Conservation (phyloP, 2,329 filamentous ascomycete species). For the Metarhizium rileyi region DNA sequence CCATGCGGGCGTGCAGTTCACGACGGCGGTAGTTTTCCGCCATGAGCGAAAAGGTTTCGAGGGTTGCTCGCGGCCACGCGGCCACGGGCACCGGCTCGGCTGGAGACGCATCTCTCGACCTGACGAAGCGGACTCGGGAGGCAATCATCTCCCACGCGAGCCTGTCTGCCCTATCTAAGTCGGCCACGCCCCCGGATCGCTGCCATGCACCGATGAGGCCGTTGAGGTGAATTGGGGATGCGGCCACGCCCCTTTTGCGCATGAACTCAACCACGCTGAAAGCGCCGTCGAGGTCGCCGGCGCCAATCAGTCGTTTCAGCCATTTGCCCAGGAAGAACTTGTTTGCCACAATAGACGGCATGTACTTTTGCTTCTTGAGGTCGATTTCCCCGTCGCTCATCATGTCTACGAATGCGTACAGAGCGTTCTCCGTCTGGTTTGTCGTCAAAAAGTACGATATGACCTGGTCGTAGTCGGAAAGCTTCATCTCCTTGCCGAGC, state of each 20-base stretch:
- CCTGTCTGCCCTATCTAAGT: constrained; percentile 52
- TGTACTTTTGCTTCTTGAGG: constrained; percentile 30
- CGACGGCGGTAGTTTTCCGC: constrained; percentile 62
- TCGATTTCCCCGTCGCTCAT: constrained; percentile 55
- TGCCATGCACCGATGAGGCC: constrained; percentile 73
- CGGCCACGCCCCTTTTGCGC: constrained; percentile 56
- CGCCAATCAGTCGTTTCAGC: constrained; percentile 73
- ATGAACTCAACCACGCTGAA: constrained; percentile 66
- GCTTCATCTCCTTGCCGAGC: constrained; percentile 50
- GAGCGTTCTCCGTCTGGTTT: constrained; percentile 54
- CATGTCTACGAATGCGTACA: constrained; percentile 82
- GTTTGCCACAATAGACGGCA: constrained; percentile 49
- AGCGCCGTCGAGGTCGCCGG: constrained; percentile 61
- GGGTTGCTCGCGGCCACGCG: constrained; percentile 47
- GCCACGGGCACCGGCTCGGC: constrained; percentile 1
- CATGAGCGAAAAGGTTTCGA: constrained; percentile 70
- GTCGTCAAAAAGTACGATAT: constrained; percentile 61
- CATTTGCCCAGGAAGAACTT: constrained; percentile 81
- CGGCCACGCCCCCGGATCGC: constrained; percentile 45
- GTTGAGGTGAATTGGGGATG: constrained; percentile 69
- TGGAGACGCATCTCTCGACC: constrained; percentile 25
- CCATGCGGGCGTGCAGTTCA: constrained; percentile 45
- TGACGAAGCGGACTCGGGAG: constrained; percentile 54
- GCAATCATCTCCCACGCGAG: constrained; percentile 72
- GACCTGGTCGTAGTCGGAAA: constrained; percentile 68